Evolutionary conservation across 2,329 filamentous ascomycete genomes (phyloP), one percentile per base, ranked within the genome.

Genomic region (Alternaria sp.): DNA sequence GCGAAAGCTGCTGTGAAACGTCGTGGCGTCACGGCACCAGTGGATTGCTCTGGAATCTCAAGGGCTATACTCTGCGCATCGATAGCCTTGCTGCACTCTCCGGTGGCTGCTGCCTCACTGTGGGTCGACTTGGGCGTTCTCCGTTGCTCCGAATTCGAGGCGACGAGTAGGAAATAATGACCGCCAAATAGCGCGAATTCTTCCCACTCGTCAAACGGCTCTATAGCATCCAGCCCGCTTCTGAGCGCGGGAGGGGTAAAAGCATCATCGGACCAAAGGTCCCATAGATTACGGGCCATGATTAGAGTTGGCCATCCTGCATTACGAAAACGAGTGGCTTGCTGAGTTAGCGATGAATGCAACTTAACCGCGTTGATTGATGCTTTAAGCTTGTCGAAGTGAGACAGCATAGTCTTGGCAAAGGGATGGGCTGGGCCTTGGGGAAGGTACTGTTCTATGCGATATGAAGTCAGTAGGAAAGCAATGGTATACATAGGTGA

Each of bases 191-290:
- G 82, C 3, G 91, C 89, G 74, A 97, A 93, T 72, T 97, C 94
- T 78, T 98, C 94, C 93, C 93, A 97, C 79, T 97, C 94, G 76
- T 98, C 94, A 74, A 98, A 97, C 1, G 90, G 88, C 73, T 97
- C 94, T 16, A 93, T 79, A 1, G 81, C 74, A 68, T 97, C 90
- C 14, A 97, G 80, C 11, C 80, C 80, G 36, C 75, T 81, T 64
- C 92, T 86, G 63, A 92, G 85, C 1, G 83, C 78, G 1, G 84
- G 72, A 6, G 82, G 83, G 20, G 97, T 79, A 75, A 94, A 94
- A 3, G 81, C 74, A 14, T 87, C 82, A 66, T 91, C 87, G 11
- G 85, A 87, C 94, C 94, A 97, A 1, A 93, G 82, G 57, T 93
- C 86, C 92, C 94, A 97, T 11, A 97, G 82, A 69, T 89, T 92